Evolutionary conservation across 352 stramenopile genomes (phyloP), one percentile per base, ranked within the genome.

Genomic region (Ophiocytium majus): DNA sequence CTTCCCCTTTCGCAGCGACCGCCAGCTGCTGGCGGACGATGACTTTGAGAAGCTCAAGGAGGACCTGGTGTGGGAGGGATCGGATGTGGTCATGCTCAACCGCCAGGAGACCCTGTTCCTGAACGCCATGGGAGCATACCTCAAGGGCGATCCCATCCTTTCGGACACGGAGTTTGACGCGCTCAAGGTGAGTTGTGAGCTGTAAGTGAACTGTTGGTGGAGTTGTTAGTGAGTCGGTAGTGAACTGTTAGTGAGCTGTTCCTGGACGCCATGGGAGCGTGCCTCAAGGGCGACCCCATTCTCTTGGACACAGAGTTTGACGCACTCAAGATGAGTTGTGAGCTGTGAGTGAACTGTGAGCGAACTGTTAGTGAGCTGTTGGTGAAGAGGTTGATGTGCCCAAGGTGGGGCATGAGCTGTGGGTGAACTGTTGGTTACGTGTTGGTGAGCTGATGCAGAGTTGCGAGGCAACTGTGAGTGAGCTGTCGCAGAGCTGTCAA

Each of bases 11-110:
- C 14, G 32, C 35, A 78, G 79, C 80, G 78, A 83, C 75, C 82
- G 91, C 43, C 90, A 94, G 87, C 43, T 94, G 9, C 89, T 95
- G 33, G 86, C 86, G 31, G 92, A 95, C 83, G 88, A 90, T 37
- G 91, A 95, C 75, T 95, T 95, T 84, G 92, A 95, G 89, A 85
- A 91, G 64, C 89, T 95, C n/a, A 94, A 94, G 86, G 92, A 95
- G 85, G 92, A 95, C 88, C 90, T 95, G 19, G 84, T 88, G 36
- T 95, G 92, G 92, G 93, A 93, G 84, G 92, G 92, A 50, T 84
- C 64, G 32, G n/a, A 82, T 37, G 78, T 94, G 37, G 92, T 93
- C 33, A 89, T 91, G 36, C 88, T 95, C 76, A 94, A 93, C 83
- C 88, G 92, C 50, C 89, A 94, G 80, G 92, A 95, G 88, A 90